Percentiles rank a stretch among this genome's conserved stretches.
phyloP scores from a whole-genome alignment of 768 basidiomycete genomes.

The Strobilomyces echinocephalus region DNA sequence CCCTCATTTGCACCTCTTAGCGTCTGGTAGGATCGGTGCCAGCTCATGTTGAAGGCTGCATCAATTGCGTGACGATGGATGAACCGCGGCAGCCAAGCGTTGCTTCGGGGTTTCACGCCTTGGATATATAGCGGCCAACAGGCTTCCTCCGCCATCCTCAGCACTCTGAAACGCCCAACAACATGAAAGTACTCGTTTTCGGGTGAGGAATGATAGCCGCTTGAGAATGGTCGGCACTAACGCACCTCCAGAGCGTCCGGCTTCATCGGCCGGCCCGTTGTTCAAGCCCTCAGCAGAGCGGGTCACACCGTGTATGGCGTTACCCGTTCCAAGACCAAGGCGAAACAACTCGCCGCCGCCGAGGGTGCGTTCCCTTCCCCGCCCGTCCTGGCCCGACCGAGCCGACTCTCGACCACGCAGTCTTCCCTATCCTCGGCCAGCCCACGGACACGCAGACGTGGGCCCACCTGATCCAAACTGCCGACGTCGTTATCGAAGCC shows the following conservation, averaged over 20 bases:
- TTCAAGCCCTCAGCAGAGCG: constrained; percentile 31
- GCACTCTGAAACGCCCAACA: neutral
- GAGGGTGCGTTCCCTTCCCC: constrained; percentile 16
- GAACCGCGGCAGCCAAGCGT: too few species aligned
- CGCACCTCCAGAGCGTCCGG: constrained; percentile 25
- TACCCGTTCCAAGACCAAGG: constrained; percentile 27
- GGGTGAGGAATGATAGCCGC: constrained; percentile 5
- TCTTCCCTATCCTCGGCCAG: constrained; percentile 26
- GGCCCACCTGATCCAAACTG: constrained; percentile 14
- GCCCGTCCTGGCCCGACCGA: too few species aligned
- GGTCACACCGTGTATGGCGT: constrained; percentile 34
- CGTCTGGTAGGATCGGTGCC: too few species aligned
- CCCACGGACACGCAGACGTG: constrained; percentile 11
- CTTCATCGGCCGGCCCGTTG: constrained; percentile 28
- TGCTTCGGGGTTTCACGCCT: too few species aligned
- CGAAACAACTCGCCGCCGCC: constrained; percentile 19
- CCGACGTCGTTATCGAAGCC: constrained; percentile 22
- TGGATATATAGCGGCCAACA: too few species aligned
- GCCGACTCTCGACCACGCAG: neutral
- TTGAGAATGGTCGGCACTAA: neutral
- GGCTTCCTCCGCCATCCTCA: too few species aligned
- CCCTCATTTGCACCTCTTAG: too few species aligned
- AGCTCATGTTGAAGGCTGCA: too few species aligned
- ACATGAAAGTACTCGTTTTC: constrained; percentile 16
- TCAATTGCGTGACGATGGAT: too few species aligned